These are phyloP conservation scores for Astrothelium macrocarpum DNA, from an alignment of 495 filamentous ascomycete genomes.

Conservation along the genomic window DNA sequence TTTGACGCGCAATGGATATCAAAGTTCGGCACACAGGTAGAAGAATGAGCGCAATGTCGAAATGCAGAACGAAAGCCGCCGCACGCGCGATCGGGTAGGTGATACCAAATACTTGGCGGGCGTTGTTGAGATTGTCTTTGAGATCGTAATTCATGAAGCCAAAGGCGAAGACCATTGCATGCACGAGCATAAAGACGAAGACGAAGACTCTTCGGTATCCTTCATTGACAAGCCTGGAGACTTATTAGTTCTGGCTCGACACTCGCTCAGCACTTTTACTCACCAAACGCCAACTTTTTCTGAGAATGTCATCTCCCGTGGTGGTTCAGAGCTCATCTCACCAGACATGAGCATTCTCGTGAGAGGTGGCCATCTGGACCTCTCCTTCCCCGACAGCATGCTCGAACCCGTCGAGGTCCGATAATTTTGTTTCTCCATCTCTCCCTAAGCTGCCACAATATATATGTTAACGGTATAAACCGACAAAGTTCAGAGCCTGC, in stretches of 20 bases:
- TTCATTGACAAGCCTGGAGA: slow-evolving; percentile 61
- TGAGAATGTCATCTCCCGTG: slow-evolving; percentile 46
- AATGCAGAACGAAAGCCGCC: slow-evolving; percentile 6
- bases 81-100: slow-evolving; percentile 37
- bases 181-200: slow-evolving; percentile 55
- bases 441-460: not conserved
- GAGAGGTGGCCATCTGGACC: slow-evolving; percentile 30
- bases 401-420: slow-evolving; percentile 3
- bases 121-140: slow-evolving; percentile 56
- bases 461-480: not conserved
- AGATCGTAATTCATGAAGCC: slow-evolving; percentile 66
- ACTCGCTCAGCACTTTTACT: not conserved
- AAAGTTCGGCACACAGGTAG: slow-evolving; percentile 63
- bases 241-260: not conserved
- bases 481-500: slow-evolving; percentile 2
- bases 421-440: slow-evolving; percentile 1
- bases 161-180: slow-evolving; percentile 60
- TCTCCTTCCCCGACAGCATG: slow-evolving; percentile 8
- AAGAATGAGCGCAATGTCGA: slow-evolving; percentile 13
- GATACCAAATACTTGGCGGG: slow-evolving; percentile 54
- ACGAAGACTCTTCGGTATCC: slow-evolving; percentile 70
- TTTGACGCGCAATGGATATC: slow-evolving; percentile 64
- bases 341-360: slow-evolving; percentile 31
- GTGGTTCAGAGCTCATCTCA: slow-evolving; percentile 55
- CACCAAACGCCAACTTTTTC: slow-evolving; percentile 40